These are phyloP conservation scores for Friedmanniomyces endolithicus DNA, from an alignment of 495 filamentous ascomycete genomes.

Conservation along the genomic window DNA sequence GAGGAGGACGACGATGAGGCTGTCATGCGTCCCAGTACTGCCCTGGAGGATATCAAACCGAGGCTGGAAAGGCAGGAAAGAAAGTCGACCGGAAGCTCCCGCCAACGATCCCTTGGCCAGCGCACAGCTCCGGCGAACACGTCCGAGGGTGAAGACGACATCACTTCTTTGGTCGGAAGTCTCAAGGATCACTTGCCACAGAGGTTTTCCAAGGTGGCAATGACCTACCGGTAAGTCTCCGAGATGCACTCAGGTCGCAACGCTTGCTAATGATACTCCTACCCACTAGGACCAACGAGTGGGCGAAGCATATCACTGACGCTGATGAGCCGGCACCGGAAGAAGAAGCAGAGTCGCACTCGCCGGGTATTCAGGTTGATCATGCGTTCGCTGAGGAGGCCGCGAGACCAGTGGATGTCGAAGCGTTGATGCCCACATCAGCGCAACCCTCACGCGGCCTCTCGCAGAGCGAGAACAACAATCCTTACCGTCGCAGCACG, in stretches of 20 bases:
- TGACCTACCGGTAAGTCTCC: constrained; percentile 43
- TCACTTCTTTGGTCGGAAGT: constrained; percentile 27
- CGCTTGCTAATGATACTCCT: too few species aligned
- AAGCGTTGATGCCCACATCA: constrained; percentile 2
- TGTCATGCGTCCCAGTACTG: constrained; percentile 1
- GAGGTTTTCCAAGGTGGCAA: constrained; percentile 55
- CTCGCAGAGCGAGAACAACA: constrained; percentile 1
- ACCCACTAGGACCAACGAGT: constrained; percentile 66
- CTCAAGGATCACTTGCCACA: constrained; percentile 39
- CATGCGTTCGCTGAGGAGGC: constrained; percentile 15
- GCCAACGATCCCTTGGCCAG: not conserved
- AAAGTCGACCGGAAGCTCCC: not conserved
- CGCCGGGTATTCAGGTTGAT: constrained; percentile 26
- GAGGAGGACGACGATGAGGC: constrained; percentile 19
- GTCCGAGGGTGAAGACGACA: constrained; percentile 15
- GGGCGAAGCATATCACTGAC: constrained; percentile 76
- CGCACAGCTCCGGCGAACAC: not conserved
- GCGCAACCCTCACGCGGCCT: not conserved
- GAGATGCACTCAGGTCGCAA: too few species aligned
- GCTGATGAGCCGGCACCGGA: constrained; percentile 64
- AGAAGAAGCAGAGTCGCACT: constrained; percentile 23
- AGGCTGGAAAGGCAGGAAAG: not conserved
- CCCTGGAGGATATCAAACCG: not conserved
- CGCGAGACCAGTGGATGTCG: constrained; percentile 13
- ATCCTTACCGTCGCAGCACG: constrained; percentile 8